Evolutionary conservation across 1,284 basidiomycete species (phyloP).

Genomic region (Fomitopsis schrenkii): DNA sequence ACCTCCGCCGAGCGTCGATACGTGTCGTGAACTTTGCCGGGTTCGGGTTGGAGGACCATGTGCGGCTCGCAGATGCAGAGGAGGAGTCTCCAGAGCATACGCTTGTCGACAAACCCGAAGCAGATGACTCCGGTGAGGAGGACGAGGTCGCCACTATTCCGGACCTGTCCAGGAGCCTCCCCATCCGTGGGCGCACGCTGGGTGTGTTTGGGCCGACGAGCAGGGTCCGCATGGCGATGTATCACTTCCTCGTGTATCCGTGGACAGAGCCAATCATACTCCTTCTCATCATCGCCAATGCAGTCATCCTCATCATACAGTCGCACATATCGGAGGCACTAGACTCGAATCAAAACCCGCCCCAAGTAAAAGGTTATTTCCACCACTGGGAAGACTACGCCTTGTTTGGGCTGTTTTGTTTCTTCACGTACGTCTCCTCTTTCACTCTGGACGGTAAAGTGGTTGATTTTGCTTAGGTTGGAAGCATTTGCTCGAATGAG

Average conservation of each 20-base stretch:
- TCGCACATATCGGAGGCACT: conserved; percentile 55
- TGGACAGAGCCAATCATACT: conserved; percentile 89
- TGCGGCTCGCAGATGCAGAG: conserved; percentile 46
- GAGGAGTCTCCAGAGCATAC: not conserved
- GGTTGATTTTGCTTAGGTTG: conserved; percentile 40
- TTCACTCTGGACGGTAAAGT: not conserved
- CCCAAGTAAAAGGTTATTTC: conserved; percentile 68
- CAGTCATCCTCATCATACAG: conserved; percentile 82
- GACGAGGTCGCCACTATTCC: conserved; percentile 31
- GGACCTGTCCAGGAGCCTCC: conserved; percentile 42
- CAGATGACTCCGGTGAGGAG: conserved; percentile 26
- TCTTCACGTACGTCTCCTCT: conserved; percentile 74
- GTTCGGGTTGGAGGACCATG: conserved; percentile 54
- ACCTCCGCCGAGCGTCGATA: conserved; percentile 67
- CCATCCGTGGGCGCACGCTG: conserved; percentile 78
- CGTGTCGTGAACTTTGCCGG: conserved; percentile 83
- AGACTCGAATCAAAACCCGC: conserved; percentile 42
- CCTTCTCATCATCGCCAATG: conserved; percentile 81
- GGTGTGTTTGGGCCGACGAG: conserved; percentile 74
- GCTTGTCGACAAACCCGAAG: conserved; percentile 23
- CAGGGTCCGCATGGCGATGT: conserved; percentile 57
- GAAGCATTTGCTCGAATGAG: conserved; percentile 89
- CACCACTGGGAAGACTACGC: conserved; percentile 84
- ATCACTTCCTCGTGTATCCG: conserved; percentile 67
- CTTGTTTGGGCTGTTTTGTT: conserved; percentile 77